Base-by-base conservation (phyloP, 192 early-diverging fungal species). In the Oehlia diaphana region DNA sequence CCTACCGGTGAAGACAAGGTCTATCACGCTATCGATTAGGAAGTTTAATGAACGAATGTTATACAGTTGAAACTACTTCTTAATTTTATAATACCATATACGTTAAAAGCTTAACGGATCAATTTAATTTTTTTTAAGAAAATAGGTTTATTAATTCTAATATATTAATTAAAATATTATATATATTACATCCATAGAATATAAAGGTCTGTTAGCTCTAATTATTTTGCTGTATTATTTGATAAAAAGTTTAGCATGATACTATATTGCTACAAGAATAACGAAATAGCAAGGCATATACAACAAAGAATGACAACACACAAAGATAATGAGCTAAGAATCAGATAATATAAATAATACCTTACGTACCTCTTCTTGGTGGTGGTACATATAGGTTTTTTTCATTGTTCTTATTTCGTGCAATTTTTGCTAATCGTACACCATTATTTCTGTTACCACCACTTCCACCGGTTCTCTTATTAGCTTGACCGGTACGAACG, bases 1-100 rank as follows among this genome's bases (percentile, higher is more conserved):
- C 87, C 86, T 5, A 86, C 85, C 0, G 81, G 67, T 9, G 89
- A 92, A 39, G 77, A 86, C 35, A 79, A 76, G 26, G 78, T 86
- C 39, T 82, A 87, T 72, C 83, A 89, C 63, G 81, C 83, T 10
- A 80, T 90, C 63, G 82, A 90, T 44, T 90, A 86, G 53, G 42
- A 70, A 19, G 13, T 28, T 31, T 31, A 33, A 37, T 47, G 44
- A 47, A 12, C 4, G 10, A 47, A 47, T 42, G 39, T 5, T 47
- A 47, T 47, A 12, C 4, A 47, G 44, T 47, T 47, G 9, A 0
- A 44, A 0, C 42, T 44, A 8, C 1, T 44, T 44, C 1, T 44
- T 44, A 44, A 44, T 44, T 44, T 37, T 37, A 37, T 37, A 37
- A 37, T 4, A 37, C 35, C 35, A 44, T 44, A 44, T 9, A 44